Percentiles rank a stretch among this genome's conserved stretches.
Conservation (phyloP, 2,329 filamentous ascomycete genomes). For the Pseudocercospora crystallina region DNA sequence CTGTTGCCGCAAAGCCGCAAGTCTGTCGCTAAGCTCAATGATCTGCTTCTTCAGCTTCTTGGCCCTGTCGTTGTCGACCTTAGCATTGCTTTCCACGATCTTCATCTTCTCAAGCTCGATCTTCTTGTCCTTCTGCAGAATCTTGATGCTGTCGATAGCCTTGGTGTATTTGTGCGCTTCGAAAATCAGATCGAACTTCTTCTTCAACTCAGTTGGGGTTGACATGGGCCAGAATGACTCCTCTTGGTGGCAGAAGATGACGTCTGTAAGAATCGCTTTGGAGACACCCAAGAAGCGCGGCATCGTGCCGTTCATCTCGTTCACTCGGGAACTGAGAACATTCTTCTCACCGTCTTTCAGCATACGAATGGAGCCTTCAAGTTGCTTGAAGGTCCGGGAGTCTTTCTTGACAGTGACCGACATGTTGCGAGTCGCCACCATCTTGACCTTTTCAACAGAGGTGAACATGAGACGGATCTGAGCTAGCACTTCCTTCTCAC, state of each 20-base stretch:
- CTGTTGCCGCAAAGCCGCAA: constrained; percentile 61
- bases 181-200: constrained; percentile 96
- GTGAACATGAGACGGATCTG: constrained; percentile 89
- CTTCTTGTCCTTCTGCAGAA: constrained; percentile 78
- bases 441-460: constrained; percentile 72
- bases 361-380: constrained; percentile 77
- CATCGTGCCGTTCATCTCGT: constrained; percentile 72
- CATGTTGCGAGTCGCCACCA: constrained; percentile 80
- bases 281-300: constrained; percentile 87
- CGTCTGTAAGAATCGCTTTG: constrained; percentile 82
- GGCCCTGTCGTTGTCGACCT: constrained; percentile 80
- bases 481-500: constrained; percentile 84
- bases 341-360: constrained; percentile 76
- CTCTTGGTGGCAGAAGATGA: constrained; percentile 98
- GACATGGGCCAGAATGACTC: constrained; percentile 97
- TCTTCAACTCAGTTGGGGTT: constrained; percentile 80
- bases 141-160: constrained; percentile 91
- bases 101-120: constrained; percentile 72
- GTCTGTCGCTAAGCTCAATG: constrained; percentile 63
- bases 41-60: constrained; percentile 64
- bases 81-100: constrained; percentile 73
- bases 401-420: constrained; percentile 85
- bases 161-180: constrained; percentile 97
- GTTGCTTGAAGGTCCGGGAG: constrained; percentile 72
- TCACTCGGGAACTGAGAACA: constrained; percentile 74